Evolutionary conservation across 306 rosid species (phyloP).

Genomic region (Cicer arietinum): DNA sequence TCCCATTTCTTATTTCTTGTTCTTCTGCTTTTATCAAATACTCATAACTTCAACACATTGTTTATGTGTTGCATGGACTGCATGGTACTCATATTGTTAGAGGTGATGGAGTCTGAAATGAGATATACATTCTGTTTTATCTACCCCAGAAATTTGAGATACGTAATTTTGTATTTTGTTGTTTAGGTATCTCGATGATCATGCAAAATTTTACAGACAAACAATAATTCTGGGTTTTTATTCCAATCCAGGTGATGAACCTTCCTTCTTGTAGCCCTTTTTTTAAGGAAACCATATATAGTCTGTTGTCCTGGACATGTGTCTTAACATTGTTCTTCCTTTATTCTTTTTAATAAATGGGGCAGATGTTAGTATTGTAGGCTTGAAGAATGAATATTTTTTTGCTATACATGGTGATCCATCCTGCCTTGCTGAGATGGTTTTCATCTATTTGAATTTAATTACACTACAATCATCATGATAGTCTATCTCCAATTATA

Average conservation of each 20-base stretch:
- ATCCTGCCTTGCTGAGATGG: slow-evolving; percentile 27
- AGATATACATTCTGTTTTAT: slow-evolving; percentile 11
- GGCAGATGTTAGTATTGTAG: slow-evolving; percentile 34
- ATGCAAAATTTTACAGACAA: slow-evolving; percentile 83
- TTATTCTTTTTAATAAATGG: slow-evolving; percentile 24
- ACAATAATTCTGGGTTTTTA: slow-evolving; percentile 72
- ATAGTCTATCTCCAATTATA: slow-evolving; percentile 32
- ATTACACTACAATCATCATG: slow-evolving; percentile 22
- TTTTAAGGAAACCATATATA: slow-evolving; percentile 12
- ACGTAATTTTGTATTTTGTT: slow-evolving; percentile 39
- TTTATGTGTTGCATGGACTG: slow-evolving; percentile 36
- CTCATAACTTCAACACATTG: not conserved
- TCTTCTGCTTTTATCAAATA: not conserved
- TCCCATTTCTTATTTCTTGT: not conserved
- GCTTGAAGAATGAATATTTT: slow-evolving; percentile 7
- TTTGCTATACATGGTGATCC: slow-evolving; percentile 18
- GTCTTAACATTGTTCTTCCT: slow-evolving; percentile 14
- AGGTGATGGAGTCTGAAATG: not conserved
- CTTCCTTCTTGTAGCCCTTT: slow-evolving; percentile 27
- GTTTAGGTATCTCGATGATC: slow-evolving; percentile 75
- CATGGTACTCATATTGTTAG: slow-evolving; percentile 16
- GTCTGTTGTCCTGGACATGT: not conserved
- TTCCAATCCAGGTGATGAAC: slow-evolving; percentile 71
- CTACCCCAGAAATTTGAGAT: slow-evolving; percentile 20
- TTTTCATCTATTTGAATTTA: slow-evolving; percentile 37